Evolutionary conservation across 2,329 filamentous ascomycete genomes (phyloP), one percentile per base, ranked within the genome.

Genomic region (Madurella mycetomatis): DNA sequence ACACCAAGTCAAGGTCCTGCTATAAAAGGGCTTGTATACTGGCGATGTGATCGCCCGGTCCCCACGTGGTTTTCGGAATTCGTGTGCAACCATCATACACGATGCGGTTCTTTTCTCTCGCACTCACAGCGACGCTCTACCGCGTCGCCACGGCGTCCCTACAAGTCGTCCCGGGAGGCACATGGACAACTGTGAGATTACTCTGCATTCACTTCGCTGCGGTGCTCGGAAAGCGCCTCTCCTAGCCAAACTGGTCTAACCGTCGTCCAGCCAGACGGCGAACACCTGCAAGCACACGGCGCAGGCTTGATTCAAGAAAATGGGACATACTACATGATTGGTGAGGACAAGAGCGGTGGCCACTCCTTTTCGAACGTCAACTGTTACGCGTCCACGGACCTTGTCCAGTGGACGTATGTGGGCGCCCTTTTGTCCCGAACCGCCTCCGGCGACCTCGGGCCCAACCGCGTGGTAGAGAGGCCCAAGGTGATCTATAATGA

Each of bases 401-500:
- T 88, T 0, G 78, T 85, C 0, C 76, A 84, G 59, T 88, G 85
- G 85, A 80, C 72, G 0, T 83, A 81, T 54, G 80, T 78, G 34
- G 80, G 80, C 12, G 78, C 82, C 0, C 71, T 87, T 0, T 71
- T 88, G 1, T 80, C 79, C 0, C 74, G 73, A 0, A 76, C 78
- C 4, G 58, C 67, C 2, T 76, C 73, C 1, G 81, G 75, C 0
- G 84, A 87, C 56, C 72, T 86, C 0, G 84, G 83, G 0, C 82
- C 82, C 0, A 76, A 76, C 57, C 77, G 84, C 2, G 76, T 88
- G 11, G 79, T 88, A 2, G 85, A 88, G 67, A 72, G 85, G 17
- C 85, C 85, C 2, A 87, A 88, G 68, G 78, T 88, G 4, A 77
- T 88, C 5, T 86, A 81, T 70, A 88, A 88, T 59, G 79, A 82